Percentiles rank a stretch among this genome's conserved stretches.
phyloP scores from a whole-genome alignment of 2,329 filamentous ascomycete genomes.

The Emmonsiellopsis sp. region DNA sequence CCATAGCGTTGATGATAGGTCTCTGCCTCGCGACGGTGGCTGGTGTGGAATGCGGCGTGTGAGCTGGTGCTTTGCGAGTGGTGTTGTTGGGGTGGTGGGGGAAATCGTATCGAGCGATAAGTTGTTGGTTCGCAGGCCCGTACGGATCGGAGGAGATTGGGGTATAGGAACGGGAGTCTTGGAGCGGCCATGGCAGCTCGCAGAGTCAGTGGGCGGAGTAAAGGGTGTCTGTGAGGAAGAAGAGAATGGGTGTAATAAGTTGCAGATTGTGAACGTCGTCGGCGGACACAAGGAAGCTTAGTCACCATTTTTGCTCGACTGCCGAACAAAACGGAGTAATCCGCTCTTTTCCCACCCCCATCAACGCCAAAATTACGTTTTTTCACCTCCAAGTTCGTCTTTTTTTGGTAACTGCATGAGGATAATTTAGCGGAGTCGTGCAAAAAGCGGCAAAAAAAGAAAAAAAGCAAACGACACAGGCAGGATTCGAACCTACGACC shows the following conservation, averaged over 20 bases:
- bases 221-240: neutral
- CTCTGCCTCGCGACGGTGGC: constrained; percentile 26
- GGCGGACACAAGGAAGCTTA: too few species aligned
- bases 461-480: too few species aligned
- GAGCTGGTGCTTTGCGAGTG: constrained; percentile 13
- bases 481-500: too few species aligned
- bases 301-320: too few species aligned
- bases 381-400: too few species aligned
- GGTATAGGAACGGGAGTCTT: constrained; percentile 60
- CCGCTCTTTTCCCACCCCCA: too few species aligned
- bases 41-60: constrained; percentile 29
- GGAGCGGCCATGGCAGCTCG: constrained; percentile 46
- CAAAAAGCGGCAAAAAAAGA: too few species aligned
- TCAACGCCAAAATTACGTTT: too few species aligned
- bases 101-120: constrained; percentile 34
- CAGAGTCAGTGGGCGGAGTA: neutral
- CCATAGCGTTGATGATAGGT: constrained; percentile 38
- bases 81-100: constrained; percentile 11
- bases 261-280: neutral
- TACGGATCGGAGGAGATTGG: constrained; percentile 53
- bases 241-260: neutral
- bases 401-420: too few species aligned
- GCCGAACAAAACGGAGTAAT: too few species aligned
- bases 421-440: too few species aligned
- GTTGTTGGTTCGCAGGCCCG: constrained; percentile 40